Base-by-base conservation (phyloP, 1,284 basidiomycete species). In the Ceratobasidium sp. region DNA sequence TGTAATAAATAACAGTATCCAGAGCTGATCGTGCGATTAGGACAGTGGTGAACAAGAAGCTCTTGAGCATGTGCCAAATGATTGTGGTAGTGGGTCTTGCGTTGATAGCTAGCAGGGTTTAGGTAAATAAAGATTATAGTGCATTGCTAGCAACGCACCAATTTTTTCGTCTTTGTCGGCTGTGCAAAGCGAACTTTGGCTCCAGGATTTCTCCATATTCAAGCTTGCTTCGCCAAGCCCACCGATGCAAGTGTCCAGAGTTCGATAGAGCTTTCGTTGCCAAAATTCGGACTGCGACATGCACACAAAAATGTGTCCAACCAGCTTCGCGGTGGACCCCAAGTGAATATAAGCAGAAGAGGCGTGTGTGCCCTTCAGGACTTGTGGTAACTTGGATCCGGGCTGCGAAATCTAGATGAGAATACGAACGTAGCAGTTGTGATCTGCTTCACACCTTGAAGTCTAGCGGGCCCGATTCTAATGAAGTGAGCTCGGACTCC, bases 11-110 rank as follows among this genome's bases (percentile, higher is more conserved):
- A 54, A 63, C 46, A 3, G 51, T 49, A 29, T 63, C 53, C 3
- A 77, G 51, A 27, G 75, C 64, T 2, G 76, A 75, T 58, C 76
- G 76, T 1, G 53, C 43, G 29, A 74, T 53, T 14, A 76, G 48
- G 14, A 77, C 68, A 3, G 66, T 68, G 29, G 76, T 65, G 63
- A 77, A 77, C 27, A 77, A 29, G n/a, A 76, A 46, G 39, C 49
- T 65, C 49, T 77, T 77, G 27, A 77, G 59, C 37, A 74, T 69
- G 24, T 74, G 29, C 76, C 76, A 77, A 41, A 77, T 43, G 9
- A n/a, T 22, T 37, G 64, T 74, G n/a, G 69, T 48, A 11, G 58
- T 72, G 16, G 58, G 62, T 34, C 43, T 58, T 27, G 68, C 49
- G 9, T 51, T n/a, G 11, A 41, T 29, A 43, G 59, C 76, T 75